Conservation (phyloP, 1,284 basidiomycete genomes). For the Trichosporon ovoides region DNA sequence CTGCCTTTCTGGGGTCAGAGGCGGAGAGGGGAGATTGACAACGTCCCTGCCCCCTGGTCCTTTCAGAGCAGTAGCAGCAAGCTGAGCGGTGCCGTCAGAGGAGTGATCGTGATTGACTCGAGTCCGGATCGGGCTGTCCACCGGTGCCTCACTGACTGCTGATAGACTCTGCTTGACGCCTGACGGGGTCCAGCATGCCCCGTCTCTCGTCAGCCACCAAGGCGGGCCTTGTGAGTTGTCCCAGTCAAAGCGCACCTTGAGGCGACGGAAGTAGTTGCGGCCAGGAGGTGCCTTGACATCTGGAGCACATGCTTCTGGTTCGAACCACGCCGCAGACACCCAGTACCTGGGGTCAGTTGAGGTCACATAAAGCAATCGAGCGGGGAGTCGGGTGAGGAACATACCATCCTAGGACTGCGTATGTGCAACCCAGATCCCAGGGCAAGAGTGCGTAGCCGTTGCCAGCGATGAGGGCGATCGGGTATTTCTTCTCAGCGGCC, state of each 20-base stretch:
- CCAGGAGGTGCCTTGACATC: conserved; percentile 16
- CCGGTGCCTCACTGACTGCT: background rate
- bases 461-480: conserved; percentile 39
- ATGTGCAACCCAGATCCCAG: conserved; percentile 32
- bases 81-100: background rate
- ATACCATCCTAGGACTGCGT: conserved; percentile 42
- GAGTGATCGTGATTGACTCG: background rate
- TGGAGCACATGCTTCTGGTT: conserved; percentile 29
- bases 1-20: background rate
- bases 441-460: conserved; percentile 36
- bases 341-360: conserved; percentile 32
- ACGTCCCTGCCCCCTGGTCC: background rate
- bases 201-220: conserved; percentile 31
- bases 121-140: background rate
- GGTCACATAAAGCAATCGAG: background rate
- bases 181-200: conserved; percentile 9
- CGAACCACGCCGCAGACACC: conserved; percentile 40
- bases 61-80: background rate
- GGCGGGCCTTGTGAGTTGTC: conserved; percentile 36
- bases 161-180: background rate
- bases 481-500: conserved; percentile 24
- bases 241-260: conserved; percentile 46
- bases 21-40: background rate
- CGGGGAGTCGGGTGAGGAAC: conserved; percentile 5
- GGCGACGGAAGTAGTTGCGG: conserved; percentile 31